Conservation (phyloP, 305 asterid genomes). For the Fraxinus platypoda region DNA sequence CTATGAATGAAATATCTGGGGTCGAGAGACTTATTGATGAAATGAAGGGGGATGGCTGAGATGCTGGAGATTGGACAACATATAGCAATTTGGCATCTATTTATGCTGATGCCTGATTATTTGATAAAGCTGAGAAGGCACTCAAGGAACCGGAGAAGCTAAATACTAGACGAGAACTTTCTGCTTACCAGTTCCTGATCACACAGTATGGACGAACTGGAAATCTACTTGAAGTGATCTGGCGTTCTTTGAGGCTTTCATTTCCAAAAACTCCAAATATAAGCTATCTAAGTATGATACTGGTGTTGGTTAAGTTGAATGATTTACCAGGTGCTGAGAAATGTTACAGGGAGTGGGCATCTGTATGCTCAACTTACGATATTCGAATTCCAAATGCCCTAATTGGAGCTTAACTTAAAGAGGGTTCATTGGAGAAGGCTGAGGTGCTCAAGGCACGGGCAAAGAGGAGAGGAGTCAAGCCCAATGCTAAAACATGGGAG, state of each 20-base stretch:
- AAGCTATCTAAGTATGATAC: slow-evolving; percentile 87
- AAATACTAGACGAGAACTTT: slow-evolving; percentile 45
- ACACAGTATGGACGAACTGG: slow-evolving; percentile 80
- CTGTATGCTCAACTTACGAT: slow-evolving; percentile 54
- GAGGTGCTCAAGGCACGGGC: slow-evolving; percentile 55
- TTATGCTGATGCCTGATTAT: slow-evolving; percentile 67
- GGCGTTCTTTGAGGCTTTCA: slow-evolving; percentile 90
- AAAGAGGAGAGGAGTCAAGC: slow-evolving; percentile 56
- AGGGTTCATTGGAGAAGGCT: slow-evolving; percentile 57
- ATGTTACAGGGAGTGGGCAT: slow-evolving; percentile 80
- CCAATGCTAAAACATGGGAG: slow-evolving; percentile 89
- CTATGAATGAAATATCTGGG: slow-evolving; percentile 62
- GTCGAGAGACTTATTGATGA: slow-evolving; percentile 88
- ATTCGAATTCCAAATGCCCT: slow-evolving; percentile 72
- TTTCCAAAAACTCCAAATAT: slow-evolving; percentile 68
- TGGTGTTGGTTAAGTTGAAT: slow-evolving; percentile 64
- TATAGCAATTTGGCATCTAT: slow-evolving; percentile 91
- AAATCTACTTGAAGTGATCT: slow-evolving; percentile 70
- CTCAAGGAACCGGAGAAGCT: slow-evolving; percentile 79
- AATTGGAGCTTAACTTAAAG: slow-evolving; percentile 65
- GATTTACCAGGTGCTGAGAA: slow-evolving; percentile 94
- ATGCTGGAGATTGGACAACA: slow-evolving; percentile 82
- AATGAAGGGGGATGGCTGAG: slow-evolving; percentile 91
- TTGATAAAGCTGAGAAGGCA: slow-evolving; percentile 74
- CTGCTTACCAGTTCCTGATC: slow-evolving; percentile 74